Conservation (phyloP, 1,284 basidiomycete genomes). For the Polyporus tsugae region DNA sequence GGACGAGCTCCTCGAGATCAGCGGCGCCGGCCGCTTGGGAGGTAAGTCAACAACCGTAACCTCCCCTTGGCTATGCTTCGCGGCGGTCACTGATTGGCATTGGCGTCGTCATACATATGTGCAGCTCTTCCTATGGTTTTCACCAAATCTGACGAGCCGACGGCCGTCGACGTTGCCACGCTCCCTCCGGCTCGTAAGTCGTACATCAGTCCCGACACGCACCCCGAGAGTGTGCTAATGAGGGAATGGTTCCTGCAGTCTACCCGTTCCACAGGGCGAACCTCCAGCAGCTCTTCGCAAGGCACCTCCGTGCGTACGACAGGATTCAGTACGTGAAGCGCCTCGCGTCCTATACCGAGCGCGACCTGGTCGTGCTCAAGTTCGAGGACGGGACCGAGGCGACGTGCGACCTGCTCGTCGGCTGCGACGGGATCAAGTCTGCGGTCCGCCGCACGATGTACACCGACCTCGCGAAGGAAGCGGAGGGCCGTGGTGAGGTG, state of each 20-base stretch:
- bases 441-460: constrained; percentile 48
- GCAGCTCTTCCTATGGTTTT: constrained; percentile 14
- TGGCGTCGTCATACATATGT: too few species aligned
- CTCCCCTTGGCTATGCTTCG: background rate
- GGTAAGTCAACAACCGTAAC: background rate
- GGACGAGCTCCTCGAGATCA: constrained; percentile 26
- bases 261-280: constrained; percentile 51
- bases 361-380: constrained; percentile 29
- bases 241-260: constrained; percentile 18
- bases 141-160: constrained; percentile 28
- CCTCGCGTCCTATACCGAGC: constrained; percentile 37
- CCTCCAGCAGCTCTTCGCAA: constrained; percentile 50
- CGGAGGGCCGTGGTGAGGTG: constrained; percentile 5
- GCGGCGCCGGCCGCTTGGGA: constrained; percentile 5
- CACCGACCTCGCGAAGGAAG: constrained; percentile 20
- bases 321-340: constrained; percentile 45
- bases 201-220: background rate
- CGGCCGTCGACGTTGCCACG: background rate
- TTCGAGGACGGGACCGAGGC: constrained; percentile 50
- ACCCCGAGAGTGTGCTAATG: constrained; percentile 33
- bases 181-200: background rate
- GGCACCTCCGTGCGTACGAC: constrained; percentile 43
- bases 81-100: background rate
- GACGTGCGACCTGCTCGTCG: constrained; percentile 52
- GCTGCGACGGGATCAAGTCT: constrained; percentile 57